Conservation (phyloP, 768 basidiomycete genomes). For the Tricholomella constricta region DNA sequence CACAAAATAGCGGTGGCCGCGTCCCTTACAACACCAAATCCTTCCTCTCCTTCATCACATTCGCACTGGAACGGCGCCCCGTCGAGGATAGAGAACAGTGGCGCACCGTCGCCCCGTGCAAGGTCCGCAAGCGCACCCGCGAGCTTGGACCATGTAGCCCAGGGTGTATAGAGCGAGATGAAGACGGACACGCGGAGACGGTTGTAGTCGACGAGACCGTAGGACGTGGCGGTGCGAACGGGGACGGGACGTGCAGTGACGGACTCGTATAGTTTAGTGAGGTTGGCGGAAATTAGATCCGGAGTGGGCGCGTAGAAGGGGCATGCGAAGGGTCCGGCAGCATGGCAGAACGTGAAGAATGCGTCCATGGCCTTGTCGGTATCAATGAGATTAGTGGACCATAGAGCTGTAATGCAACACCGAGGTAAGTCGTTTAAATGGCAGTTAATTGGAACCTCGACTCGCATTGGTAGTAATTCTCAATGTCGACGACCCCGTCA, state of each 20-base stretch:
- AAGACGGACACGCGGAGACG: conserved; percentile 33
- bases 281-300: conserved; percentile 32
- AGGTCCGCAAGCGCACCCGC: conserved; percentile 39
- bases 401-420: conserved; percentile 25
- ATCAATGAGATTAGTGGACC: conserved; percentile 38
- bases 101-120: conserved; percentile 29
- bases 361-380: conserved; percentile 35
- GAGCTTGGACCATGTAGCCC: conserved; percentile 31
- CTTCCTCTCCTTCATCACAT: conserved; percentile 20
- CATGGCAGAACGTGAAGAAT: conserved; percentile 39
- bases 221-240: conserved; percentile 27
- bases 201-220: conserved; percentile 40
- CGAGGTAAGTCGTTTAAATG: neutral
- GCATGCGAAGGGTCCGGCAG: conserved; percentile 37
- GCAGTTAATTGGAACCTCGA: neutral
- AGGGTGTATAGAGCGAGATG: conserved; percentile 36
- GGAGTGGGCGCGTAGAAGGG: conserved; percentile 41
- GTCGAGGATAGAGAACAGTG: conserved; percentile 23
- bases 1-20: conserved; percentile 28
- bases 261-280: conserved; percentile 34
- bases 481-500: conserved; percentile 43
- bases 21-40: neutral
- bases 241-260: conserved; percentile 35
- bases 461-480: conserved; percentile 41
- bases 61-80: conserved; percentile 30